Base-by-base conservation (phyloP, 805 yeast species). In the Yarrowia porcina region DNA sequence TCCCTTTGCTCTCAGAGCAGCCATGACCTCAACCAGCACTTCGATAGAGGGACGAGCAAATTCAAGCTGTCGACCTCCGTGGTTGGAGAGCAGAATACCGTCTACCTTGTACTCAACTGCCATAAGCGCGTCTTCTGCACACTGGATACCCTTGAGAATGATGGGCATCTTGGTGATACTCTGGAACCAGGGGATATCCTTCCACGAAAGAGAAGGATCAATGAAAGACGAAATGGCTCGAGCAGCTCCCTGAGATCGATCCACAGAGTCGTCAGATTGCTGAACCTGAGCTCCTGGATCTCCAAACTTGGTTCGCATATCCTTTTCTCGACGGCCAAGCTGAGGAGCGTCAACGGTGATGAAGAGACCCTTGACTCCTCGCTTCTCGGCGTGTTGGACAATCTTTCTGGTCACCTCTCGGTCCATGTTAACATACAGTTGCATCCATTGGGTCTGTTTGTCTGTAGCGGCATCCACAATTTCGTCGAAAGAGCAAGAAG, bases 301-400 rank as follows among this genome's bases (percentile, higher is more conserved):
- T 57, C 80, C 82, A 65, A 82, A 82, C 71, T 88, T 87, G 63
- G 84, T 74, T 66, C 90, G 82, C 83, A 83, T 82, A 70, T 90
- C 97, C 74, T 90, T 91, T 74, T 92, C 97, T 68, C 97, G 83
- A 66, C 94, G 83, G 13, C 97, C 97, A 44, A 91, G 79, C 65
- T 88, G 87, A 7, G 97, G 97, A 0, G 97, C 96, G 77, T 91
- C 97, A 8, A 90, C 96, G 0, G 97, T 91, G 67, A 91, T 83
- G 71, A 90, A 90, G 33, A 91, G 77, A 3, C 94, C 97, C 69
- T 86, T 86, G 73, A 89, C 80, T 1, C 96, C 96, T 62, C 88
- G 76, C 57, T 76, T 70, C 72, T 88, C 92, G 15, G 90, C 94
- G 68, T 86, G 85, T 68, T 80, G 79, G n/a, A 91, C 83, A 66